Base-by-base conservation (phyloP, 1,139 yeast genomes). In the Debaryomyces nepalensis region DNA sequence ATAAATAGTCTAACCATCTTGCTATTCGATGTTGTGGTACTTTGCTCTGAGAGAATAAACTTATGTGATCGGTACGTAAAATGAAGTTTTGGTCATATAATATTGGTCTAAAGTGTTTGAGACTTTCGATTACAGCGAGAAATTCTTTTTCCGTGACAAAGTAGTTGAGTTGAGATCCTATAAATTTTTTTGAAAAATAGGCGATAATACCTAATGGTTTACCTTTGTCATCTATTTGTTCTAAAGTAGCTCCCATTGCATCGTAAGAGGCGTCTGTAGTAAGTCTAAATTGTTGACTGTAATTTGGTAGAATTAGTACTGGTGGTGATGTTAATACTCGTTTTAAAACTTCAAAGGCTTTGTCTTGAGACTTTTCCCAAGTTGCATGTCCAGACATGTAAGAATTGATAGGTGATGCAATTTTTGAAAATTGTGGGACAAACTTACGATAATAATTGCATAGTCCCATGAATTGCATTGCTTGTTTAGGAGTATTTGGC, bases 81-180 rank as follows among this genome's bases (percentile, higher is more conserved):
- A 33, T 5, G 14, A 33, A 33, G 3, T 21, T 7, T 4, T 11
- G 6, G 11, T 27, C 37, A 23, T 21, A 7, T 3, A 33, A 15
- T 7, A 33, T 10, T 8, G 5, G 26, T 16, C 32, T 14, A 8
- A 16, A 35, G 3, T 35, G 31, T 11, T 26, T 26, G 11, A 35
- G 21, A 6, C 31, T 26, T 26, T 35, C 38, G 4, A 26, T 26
- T 11, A 35, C 21, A 3, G 38, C 19, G 5, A 35, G 16, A n/a
- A 35, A 35, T 26, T 35, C 38, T 19, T 26, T 35, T 16, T 35
- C 38, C 32, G 16, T 35, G 5, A 18, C 31, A 11, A 26, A 26
- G 11, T 35, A 35, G 16, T 26, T 26, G 16, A 26, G 12, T 26
- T 35, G 32, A 3, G 38, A 24, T 35, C 16, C 32, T 11, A 11